Evolutionary conservation across 176 grass and related monocot species (phyloP).

Genomic region (Oryza brachyantha): DNA sequence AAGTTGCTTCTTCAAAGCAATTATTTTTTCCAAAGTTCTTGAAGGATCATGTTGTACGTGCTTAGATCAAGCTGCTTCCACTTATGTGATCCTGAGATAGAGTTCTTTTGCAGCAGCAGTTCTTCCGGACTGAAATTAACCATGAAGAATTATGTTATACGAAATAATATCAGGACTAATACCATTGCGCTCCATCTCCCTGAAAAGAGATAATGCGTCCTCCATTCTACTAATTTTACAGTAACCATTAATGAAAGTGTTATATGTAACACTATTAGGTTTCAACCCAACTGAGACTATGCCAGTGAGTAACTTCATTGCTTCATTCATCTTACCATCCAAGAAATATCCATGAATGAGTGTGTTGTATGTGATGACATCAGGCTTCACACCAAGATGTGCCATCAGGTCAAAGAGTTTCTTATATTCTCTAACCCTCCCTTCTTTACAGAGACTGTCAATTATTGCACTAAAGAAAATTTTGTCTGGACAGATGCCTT

Average conservation of each 20-base stretch:
- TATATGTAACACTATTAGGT: not conserved
- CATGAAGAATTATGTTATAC: not conserved
- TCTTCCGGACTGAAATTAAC: not conserved
- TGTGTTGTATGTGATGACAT: conserved; percentile 18
- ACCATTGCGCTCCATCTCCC: not conserved
- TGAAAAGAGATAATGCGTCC: not conserved
- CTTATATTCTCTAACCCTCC: not conserved
- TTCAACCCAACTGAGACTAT: not conserved
- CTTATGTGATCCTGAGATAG: too few relatives aligned
- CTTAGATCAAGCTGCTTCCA: not conserved
- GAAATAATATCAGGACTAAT: not conserved
- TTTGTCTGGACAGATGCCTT: not conserved
- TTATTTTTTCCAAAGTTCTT: not conserved
- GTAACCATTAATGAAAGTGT: not conserved
- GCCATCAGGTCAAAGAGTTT: conserved; percentile 17
- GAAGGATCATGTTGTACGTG: not conserved
- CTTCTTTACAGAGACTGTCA: not conserved
- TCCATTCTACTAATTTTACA: not conserved
- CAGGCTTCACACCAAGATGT: not conserved
- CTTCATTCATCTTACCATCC: not conserved
- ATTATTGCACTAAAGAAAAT: not conserved
- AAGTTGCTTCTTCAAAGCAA: not conserved
- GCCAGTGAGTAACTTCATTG: not conserved
- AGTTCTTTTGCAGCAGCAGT: not conserved
- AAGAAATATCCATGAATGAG: not conserved